These are phyloP conservation scores for Danielia oregonensis DNA, from an alignment of 805 yeast genomes.

Conservation along the genomic window DNA sequence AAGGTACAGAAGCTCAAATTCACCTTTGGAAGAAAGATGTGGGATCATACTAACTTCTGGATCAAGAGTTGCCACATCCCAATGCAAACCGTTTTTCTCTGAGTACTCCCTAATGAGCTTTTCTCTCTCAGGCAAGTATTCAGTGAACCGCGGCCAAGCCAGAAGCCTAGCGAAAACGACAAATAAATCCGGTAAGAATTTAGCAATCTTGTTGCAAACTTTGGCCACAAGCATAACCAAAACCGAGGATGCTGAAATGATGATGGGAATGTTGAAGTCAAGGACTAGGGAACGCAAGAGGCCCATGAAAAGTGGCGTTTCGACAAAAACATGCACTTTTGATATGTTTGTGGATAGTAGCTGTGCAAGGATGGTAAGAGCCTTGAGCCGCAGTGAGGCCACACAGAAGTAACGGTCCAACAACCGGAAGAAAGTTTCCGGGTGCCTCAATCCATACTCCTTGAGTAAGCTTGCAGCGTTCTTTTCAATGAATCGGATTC, in stretches of 20 bases:
- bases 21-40: slow-evolving; percentile 18
- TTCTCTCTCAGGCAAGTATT: slow-evolving; percentile 10
- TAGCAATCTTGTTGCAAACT: slow-evolving; percentile 30
- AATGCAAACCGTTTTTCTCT: slow-evolving; percentile 2
- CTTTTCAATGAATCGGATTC: slow-evolving; percentile 43
- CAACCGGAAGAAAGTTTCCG: slow-evolving; percentile 32
- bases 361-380: slow-evolving; percentile 34
- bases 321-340: slow-evolving; percentile 25
- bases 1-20: slow-evolving; percentile 30
- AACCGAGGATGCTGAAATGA: slow-evolving; percentile 32
- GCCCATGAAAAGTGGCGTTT: slow-evolving; percentile 33
- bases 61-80: slow-evolving; percentile 19
- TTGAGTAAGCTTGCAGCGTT: slow-evolving; percentile 41
- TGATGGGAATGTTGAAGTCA: slow-evolving; percentile 39
- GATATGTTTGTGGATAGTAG: slow-evolving; percentile 27
- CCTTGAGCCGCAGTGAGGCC: slow-evolving; percentile 33
- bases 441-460: slow-evolving; percentile 39
- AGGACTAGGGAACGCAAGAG: slow-evolving; percentile 35
- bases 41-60: slow-evolving; percentile 4
- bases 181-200: slow-evolving; percentile 38
- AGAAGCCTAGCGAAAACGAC: slow-evolving; percentile 41
- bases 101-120: slow-evolving; percentile 6
- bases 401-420: slow-evolving; percentile 33
- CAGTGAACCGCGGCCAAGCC: slow-evolving; percentile 20
- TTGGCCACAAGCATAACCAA: slow-evolving; percentile 41